These are phyloP conservation scores for Dothidotthia symphoricarpi DNA, from an alignment of 2,329 filamentous ascomycete species.

Conservation along the genomic window DNA sequence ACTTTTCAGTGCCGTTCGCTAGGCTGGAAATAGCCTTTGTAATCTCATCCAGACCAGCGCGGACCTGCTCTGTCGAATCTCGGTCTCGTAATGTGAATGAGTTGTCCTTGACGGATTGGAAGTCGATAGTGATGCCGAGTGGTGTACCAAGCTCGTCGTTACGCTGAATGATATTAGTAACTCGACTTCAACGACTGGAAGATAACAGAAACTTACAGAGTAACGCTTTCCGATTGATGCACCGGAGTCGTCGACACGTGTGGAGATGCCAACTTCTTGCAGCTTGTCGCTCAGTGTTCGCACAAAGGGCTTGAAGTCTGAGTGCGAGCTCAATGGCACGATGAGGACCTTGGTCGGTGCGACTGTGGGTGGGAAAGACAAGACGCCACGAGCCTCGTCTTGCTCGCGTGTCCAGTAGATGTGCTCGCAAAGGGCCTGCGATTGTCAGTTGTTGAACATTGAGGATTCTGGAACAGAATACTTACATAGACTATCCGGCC, in stretches of 20 bases:
- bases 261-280: constrained; percentile 73
- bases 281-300: constrained; percentile 72
- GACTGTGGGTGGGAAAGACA: constrained; percentile 72
- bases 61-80: constrained; percentile 87
- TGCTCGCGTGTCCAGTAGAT: constrained; percentile 87
- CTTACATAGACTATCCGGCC: constrained; percentile 80
- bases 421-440: constrained; percentile 91
- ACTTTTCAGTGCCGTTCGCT: constrained; percentile 62
- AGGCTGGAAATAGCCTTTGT: constrained; percentile 68
- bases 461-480: too few species aligned
- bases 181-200: too few species aligned
- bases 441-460: too few species aligned
- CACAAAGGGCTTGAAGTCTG: constrained; percentile 76
- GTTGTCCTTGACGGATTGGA: constrained; percentile 87
- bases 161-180: constrained; percentile 48
- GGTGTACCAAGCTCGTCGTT: constrained; percentile 96
- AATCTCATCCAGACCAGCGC: constrained; percentile 77
- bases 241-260: constrained; percentile 83
- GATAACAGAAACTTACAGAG: constrained; percentile 45
- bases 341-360: constrained; percentile 96
- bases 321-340: constrained; percentile 79
- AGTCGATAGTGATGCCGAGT: constrained; percentile 90
- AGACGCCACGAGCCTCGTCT: constrained; percentile 77
- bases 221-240: constrained; percentile 92
- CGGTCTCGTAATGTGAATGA: constrained; percentile 82